Percentiles rank a stretch among this genome's conserved stretches.
phyloP scores from a whole-genome alignment of 345 rosid species.

The Noccaea caerulescens region DNA sequence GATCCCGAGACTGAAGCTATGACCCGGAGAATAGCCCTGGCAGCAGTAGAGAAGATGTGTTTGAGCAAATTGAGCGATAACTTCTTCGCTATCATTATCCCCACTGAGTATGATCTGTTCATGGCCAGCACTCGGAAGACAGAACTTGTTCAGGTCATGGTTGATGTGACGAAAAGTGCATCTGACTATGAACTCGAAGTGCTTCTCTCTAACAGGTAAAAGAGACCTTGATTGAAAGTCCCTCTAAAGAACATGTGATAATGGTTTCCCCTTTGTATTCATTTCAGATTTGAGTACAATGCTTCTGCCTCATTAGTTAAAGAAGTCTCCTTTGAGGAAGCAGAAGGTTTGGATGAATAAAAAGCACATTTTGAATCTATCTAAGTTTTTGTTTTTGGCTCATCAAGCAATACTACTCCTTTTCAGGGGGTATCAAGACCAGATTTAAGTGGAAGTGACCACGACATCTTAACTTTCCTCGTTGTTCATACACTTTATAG shows the following conservation, averaged over 20 bases:
- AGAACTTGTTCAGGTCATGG: constrained; percentile 81
- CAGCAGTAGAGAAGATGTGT: constrained; percentile 80
- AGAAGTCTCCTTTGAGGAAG: constrained; percentile 80
- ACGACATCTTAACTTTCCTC: constrained; percentile 13
- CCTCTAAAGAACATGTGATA: neutral
- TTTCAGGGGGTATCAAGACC: constrained; percentile 81
- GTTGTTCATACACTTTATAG: constrained; percentile 34
- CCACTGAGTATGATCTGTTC: constrained; percentile 91
- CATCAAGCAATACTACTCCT: constrained; percentile 26
- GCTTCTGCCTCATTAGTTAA: constrained; percentile 80
- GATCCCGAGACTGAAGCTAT: constrained; percentile 80
- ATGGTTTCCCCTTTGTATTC: constrained; percentile 23
- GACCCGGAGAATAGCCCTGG: constrained; percentile 75
- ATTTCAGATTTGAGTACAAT: constrained; percentile 74
- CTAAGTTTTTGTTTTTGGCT: constrained; percentile 32
- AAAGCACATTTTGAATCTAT: neutral
- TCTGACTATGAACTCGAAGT: constrained; percentile 89
- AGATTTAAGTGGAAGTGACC: constrained; percentile 61
- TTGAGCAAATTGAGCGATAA: constrained; percentile 86
- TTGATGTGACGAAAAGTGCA: constrained; percentile 75
- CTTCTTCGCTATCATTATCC: constrained; percentile 82
- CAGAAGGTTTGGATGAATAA: constrained; percentile 59
- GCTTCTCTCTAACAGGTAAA: constrained; percentile 75
- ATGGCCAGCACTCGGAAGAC: constrained; percentile 92
- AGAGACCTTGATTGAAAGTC: no score